Conservation (phyloP, 2,329 filamentous ascomycete species). For the Hymenoscyphus infarciens region DNA sequence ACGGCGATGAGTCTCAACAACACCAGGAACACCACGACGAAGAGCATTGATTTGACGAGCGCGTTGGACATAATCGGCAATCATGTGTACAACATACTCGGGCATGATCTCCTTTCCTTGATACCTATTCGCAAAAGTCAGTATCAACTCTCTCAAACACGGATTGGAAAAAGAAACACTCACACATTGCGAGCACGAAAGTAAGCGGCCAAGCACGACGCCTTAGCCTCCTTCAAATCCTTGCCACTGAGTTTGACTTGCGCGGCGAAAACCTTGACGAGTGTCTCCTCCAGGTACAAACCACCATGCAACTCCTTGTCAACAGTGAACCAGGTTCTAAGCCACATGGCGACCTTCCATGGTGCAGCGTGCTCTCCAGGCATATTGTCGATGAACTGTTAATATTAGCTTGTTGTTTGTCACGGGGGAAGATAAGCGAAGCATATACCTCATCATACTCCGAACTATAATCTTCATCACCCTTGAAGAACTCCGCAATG, state of each 20-base stretch:
- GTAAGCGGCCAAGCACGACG: not conserved
- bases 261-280: not conserved
- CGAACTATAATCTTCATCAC: not conserved
- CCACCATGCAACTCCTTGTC: too few species aligned
- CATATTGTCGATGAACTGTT: not conserved
- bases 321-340: not conserved
- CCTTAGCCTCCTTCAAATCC: not conserved
- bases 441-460: not conserved
- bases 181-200: not conserved
- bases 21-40: not conserved
- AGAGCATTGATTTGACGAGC: not conserved
- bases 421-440: not conserved
- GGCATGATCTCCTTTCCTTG: not conserved
- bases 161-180: not conserved
- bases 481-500: not conserved
- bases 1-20: not conserved
- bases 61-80: not conserved
- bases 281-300: not conserved
- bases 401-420: not conserved
- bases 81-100: not conserved
- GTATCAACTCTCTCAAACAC: not conserved
- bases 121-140: not conserved
- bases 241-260: not conserved
- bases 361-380: not conserved
- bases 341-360: not conserved